Conservation (phyloP, 129 eudicot genomes). For the Calendula officinalis region DNA sequence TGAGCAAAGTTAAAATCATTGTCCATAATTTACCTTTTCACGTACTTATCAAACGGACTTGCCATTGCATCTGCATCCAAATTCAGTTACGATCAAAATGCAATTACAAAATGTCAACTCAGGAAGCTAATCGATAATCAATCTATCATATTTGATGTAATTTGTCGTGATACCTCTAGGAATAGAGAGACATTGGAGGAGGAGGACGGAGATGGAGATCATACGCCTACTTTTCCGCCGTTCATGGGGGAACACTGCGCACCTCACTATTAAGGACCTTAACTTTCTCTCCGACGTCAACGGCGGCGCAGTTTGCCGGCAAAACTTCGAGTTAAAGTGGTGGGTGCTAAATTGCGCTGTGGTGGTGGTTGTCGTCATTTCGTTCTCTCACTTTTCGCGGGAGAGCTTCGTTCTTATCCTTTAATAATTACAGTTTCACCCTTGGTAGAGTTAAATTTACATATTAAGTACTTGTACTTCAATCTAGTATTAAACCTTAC, state of each 20-base stretch:
- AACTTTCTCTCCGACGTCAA: conserved; percentile 16
- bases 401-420: conserved; percentile 26
- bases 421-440: conserved; percentile 6
- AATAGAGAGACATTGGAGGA: conserved; percentile 42
- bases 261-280: conserved; percentile 31
- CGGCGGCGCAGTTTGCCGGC: conserved; percentile 7
- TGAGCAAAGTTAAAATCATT: not conserved
- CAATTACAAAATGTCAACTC: not conserved
- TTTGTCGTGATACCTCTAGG: conserved; percentile 35
- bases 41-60: conserved; percentile 59
- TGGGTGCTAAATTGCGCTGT: conserved; percentile 44
- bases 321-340: conserved; percentile 29
- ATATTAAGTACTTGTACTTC: conserved; percentile 1
- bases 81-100: not conserved
- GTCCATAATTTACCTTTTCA: conserved; percentile 50
- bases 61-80: conserved; percentile 61
- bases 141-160: not conserved
- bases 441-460: conserved; percentile 2
- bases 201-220: conserved; percentile 55
- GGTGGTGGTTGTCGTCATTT: conserved; percentile 31
- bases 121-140: not conserved
- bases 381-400: conserved; percentile 28
- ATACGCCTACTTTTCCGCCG: conserved; percentile 50
- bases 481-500: not conserved
- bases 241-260: conserved; percentile 46